Evolutionary conservation across 2,329 filamentous ascomycete species (phyloP).

Genomic region (Ophioceras dolichostomum): DNA sequence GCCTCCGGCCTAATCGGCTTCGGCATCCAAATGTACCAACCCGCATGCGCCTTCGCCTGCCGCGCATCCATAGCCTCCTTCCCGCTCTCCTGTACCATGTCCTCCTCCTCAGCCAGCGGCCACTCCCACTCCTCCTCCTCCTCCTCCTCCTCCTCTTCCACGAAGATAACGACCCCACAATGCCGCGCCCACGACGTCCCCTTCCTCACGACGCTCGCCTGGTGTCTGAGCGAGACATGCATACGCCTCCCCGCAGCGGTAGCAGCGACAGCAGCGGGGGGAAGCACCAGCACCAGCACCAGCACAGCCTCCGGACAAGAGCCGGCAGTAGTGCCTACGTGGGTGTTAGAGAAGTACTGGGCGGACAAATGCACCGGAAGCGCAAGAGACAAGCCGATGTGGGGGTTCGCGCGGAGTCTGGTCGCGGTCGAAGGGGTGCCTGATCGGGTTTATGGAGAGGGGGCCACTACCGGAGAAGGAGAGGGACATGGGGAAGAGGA

Average conservation of each 20-base stretch:
- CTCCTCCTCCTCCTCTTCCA: no score
- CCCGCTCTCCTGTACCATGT: not conserved
- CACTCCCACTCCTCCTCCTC: not conserved
- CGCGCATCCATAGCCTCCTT: not conserved
- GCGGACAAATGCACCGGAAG: constrained; percentile 1
- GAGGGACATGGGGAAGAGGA: no score
- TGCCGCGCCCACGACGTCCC: constrained; percentile 11
- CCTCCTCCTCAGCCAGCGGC: no score
- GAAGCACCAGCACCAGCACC: not conserved
- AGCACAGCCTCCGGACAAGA: no score
- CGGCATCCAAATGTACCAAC: not conserved
- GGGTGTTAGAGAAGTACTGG: constrained; percentile 14
- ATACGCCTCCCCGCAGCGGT: no score
- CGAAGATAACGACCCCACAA: not conserved
- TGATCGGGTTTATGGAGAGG: not conserved
- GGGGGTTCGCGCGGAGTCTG: not conserved
- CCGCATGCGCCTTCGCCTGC: not conserved
- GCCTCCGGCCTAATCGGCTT: not conserved
- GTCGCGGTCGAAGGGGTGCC: not conserved
- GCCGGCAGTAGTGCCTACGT: constrained; percentile 6
- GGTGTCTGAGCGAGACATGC: constrained; percentile 15
- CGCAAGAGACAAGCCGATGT: not conserved
- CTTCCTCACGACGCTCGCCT: constrained; percentile 15
- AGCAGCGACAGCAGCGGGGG: not conserved
- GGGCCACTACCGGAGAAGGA: no score